Evolutionary conservation across 768 basidiomycete genomes (phyloP), one percentile per base, ranked within the genome.

Genomic region (Pulveroboletus sp.): DNA sequence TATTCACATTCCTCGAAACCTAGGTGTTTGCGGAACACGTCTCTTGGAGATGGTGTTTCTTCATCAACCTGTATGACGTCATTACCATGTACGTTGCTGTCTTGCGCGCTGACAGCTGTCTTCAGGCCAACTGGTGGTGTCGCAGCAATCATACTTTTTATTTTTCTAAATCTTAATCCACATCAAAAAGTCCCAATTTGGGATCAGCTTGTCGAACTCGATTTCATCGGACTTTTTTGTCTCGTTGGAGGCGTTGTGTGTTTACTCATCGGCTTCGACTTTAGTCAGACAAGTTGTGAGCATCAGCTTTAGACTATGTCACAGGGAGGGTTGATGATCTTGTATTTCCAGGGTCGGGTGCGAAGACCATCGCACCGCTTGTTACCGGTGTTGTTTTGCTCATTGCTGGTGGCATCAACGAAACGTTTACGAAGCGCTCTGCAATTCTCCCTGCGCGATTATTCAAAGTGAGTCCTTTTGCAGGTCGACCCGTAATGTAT

Each of bases 1-100:
- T 52, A 33, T 52, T 47, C 46, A 49, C 9, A 20, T 23, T 23
- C 34, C 32, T 21, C 13, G 13, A 16, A 40, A 52, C 11, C 4
- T 11, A 84, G 85, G 82, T 69, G 12, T 80, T 91, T 49, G 80
- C 87, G 0, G 81, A 90, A 59, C 83, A 87, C 59, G 82, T 82
- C 17, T 74, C 81, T 2, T 92, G 90, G 90, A 69, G 90, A 70
- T 91, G 90, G 90, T 87, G 85, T 61, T 89, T 89, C 67, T 87
- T 80, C 62, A 82, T 89, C 56, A 88, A 87, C 57, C 57, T 89
- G 85, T 84, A 61, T 48, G 80, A 51, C n/a, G 24, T 31, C 13
- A 9, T 24, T 1, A n/a, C n/a, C n/a, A n/a, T 29, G 3, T 29
- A 11, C 10, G 3, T 27, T 27, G 19, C 5, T 6, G n/a, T 37